Conservation (phyloP, 129 eudicot species). For the Mikania micrantha region DNA sequence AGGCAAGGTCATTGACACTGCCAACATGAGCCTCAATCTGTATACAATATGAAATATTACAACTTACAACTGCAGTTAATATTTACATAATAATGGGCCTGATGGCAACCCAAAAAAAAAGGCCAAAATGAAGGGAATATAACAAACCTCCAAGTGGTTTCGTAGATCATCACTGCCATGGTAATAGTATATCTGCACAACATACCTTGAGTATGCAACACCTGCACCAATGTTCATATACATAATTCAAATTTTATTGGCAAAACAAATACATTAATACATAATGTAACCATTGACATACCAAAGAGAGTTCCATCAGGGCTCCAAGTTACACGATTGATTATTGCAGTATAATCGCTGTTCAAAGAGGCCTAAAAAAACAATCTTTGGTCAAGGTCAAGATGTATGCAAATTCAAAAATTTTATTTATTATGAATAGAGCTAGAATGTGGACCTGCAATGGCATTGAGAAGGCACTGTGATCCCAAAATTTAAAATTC, state of each 20-base stretch:
- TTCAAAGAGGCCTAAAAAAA: conserved; percentile 47
- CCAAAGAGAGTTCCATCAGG: conserved; percentile 86
- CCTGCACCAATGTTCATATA: conserved; percentile 5
- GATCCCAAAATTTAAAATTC: conserved; percentile 85
- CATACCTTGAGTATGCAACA: conserved; percentile 49
- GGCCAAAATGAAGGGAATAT: neutral
- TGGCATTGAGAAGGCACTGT: conserved; percentile 50
- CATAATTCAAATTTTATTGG: neutral
- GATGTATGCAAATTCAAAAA: neutral
- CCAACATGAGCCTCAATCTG: conserved; percentile 97
- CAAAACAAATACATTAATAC: neutral
- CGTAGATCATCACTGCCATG: conserved; percentile 52
- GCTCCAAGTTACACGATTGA: conserved; percentile 82
- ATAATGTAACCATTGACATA: conserved; percentile 17
- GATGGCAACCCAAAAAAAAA: neutral
- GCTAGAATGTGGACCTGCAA: conserved; percentile 54
- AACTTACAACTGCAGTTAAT: neutral
- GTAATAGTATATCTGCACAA: conserved; percentile 56
- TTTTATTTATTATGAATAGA: neutral
- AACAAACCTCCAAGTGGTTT: conserved; percentile 55
- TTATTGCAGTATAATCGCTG: conserved; percentile 62
- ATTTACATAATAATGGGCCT: neutral
- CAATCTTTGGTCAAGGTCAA: neutral
- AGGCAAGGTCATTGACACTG: conserved; percentile 73
- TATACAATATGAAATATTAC: neutral